phyloP scores from a whole-genome alignment of 2,329 filamentous ascomycete species.

The Metarhizium robertsii region DNA sequence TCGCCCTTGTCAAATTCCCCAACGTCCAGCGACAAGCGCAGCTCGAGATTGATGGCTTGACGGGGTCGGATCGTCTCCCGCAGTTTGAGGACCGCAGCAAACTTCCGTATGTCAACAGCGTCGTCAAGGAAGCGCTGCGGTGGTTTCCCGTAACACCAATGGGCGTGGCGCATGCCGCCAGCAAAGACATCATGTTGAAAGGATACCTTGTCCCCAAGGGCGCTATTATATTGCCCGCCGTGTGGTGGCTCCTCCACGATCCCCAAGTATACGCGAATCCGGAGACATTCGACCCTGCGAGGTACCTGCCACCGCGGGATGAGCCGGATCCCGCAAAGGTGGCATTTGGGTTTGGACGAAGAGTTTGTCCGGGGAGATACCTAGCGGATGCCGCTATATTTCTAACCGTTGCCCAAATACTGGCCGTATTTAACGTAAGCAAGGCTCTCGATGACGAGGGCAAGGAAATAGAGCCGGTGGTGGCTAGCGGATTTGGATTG shows the following conservation, averaged over 20 bases:
- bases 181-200: slow-evolving; percentile 15
- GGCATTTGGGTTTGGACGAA: slow-evolving; percentile 26
- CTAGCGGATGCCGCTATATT: slow-evolving; percentile 22
- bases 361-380: slow-evolving; percentile 23
- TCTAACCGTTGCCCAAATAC: slow-evolving; percentile 25
- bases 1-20: slow-evolving; percentile 34
- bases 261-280: slow-evolving; percentile 50
- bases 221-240: slow-evolving; percentile 12
- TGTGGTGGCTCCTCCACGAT: slow-evolving; percentile 46
- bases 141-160: slow-evolving; percentile 23
- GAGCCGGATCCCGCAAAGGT: slow-evolving; percentile 18
- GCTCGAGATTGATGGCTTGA: slow-evolving; percentile 30
- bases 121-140: slow-evolving; percentile 20
- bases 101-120: slow-evolving; percentile 30
- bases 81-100: slow-evolving; percentile 29
- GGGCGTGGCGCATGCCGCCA: slow-evolving; percentile 27
- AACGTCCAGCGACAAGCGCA: slow-evolving; percentile 31
- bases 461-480: slow-evolving; percentile 18
- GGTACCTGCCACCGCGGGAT: slow-evolving; percentile 18
- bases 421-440: slow-evolving; percentile 35
- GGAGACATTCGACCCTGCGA: slow-evolving; percentile 21
- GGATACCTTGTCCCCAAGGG: slow-evolving; percentile 18
- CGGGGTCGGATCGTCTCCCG: slow-evolving; percentile 31
- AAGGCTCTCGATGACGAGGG: slow-evolving; percentile 21
- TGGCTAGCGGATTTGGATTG: background rate